phyloP scores from a whole-genome alignment of 2,329 filamentous ascomycete genomes.

The Diaporthe velutina region DNA sequence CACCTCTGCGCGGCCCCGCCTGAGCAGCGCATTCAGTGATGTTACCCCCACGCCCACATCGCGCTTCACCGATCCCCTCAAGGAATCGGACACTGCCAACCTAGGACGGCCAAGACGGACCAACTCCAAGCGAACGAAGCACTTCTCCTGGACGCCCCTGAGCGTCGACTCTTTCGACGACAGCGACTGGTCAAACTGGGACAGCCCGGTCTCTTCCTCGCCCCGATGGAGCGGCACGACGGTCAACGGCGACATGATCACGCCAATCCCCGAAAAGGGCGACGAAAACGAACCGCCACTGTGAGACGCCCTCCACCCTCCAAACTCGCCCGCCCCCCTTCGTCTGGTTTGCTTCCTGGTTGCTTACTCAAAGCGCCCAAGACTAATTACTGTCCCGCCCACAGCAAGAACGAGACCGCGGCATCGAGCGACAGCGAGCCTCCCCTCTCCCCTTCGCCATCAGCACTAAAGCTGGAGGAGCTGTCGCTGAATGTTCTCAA shows the following conservation, averaged over 20 bases:
- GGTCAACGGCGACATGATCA: slow-evolving; percentile 61
- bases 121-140: slow-evolving; percentile 59
- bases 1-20: slow-evolving; percentile 55
- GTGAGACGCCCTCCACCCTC: slow-evolving; percentile 55
- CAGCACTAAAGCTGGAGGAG: slow-evolving; percentile 64
- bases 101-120: slow-evolving; percentile 33
- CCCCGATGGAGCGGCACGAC: slow-evolving; percentile 76
- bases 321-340: slow-evolving; percentile 1
- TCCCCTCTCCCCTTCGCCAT: slow-evolving; percentile 44
- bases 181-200: slow-evolving; percentile 76
- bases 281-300: slow-evolving; percentile 60
- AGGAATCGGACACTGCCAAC: slow-evolving; percentile 37
- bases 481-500: slow-evolving; percentile 78
- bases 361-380: slow-evolving; percentile 37
- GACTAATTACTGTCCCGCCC: slow-evolving; percentile 39
- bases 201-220: slow-evolving; percentile 61
- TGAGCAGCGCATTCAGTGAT: slow-evolving; percentile 58
- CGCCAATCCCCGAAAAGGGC: slow-evolving; percentile 58
- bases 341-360: slow-evolving; percentile 33
- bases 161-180: slow-evolving; percentile 70
- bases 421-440: slow-evolving; percentile 42
- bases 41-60: slow-evolving; percentile 43
- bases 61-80: slow-evolving; percentile 35
- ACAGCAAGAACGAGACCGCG: slow-evolving; percentile 38
- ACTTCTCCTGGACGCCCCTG: slow-evolving; percentile 72